phyloP scores from a whole-genome alignment of 176 grass and related monocot genomes.

The Oryza meyeriana region DNA sequence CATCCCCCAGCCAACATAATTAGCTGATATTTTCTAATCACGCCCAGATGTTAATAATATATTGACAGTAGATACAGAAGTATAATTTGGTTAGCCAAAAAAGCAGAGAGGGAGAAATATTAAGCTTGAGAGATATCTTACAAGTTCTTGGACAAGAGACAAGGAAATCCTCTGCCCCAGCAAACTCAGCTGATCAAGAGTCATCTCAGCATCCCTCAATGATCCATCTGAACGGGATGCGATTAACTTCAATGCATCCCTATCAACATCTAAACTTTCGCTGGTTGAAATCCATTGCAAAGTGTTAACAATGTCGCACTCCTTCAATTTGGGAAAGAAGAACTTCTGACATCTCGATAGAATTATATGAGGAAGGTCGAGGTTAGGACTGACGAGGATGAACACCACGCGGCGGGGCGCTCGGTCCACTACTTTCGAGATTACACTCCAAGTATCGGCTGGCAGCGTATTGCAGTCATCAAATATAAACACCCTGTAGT shows the following conservation, averaged over 20 bases:
- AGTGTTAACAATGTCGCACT: constrained; percentile 67
- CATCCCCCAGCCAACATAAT: not conserved
- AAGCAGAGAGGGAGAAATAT: not conserved
- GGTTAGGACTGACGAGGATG: constrained; percentile 68
- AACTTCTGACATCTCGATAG: constrained; percentile 93
- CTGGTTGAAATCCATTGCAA: constrained; percentile 73
- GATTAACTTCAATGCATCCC: constrained; percentile 76
- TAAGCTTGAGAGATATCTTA: constrained; percentile 52
- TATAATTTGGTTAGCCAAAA: not conserved
- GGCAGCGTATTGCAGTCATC: constrained; percentile 76
- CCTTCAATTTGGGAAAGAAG: constrained; percentile 87
- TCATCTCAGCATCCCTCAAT: constrained; percentile 94
- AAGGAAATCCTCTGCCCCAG: constrained; percentile 84
- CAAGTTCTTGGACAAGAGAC: constrained; percentile 93
- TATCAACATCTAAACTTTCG: constrained; percentile 83
- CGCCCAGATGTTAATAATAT: not conserved
- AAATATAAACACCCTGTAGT: constrained; percentile 83
- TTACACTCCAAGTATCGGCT: constrained; percentile 62
- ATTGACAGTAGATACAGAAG: not conserved
- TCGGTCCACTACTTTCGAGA: constrained; percentile 70
- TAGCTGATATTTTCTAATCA: constrained; percentile 20
- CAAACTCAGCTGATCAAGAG: constrained; percentile 90
- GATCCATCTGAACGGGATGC: constrained; percentile 81
- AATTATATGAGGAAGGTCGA: constrained; percentile 86
- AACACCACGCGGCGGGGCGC: constrained; percentile 71